Percentiles rank a stretch among this genome's conserved stretches.
Evolutionary conservation across 257 asterid species (phyloP).

Genomic region (Solanum medicagineum): DNA sequence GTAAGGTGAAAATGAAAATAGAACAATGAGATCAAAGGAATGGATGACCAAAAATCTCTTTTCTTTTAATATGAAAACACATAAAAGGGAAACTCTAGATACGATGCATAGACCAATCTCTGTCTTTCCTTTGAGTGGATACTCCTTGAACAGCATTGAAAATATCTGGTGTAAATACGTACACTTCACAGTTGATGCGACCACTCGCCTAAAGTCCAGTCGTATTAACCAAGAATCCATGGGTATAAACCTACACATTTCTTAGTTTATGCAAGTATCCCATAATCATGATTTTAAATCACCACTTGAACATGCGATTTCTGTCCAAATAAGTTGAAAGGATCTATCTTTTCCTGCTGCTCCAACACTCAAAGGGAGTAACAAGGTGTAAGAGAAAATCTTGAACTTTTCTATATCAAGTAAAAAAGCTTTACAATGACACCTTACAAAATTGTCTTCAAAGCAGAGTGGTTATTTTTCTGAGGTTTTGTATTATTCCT

Average conservation of each 20-base stretch:
- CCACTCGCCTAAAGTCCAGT: constrained; percentile 59
- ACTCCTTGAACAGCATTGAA: constrained; percentile 72
- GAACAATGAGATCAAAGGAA: not conserved
- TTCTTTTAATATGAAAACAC: not conserved
- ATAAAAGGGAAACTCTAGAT: not conserved
- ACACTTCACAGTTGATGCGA: constrained; percentile 79
- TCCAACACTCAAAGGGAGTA: too few relatives aligned
- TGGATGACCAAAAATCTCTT: not conserved
- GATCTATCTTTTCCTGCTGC: too few relatives aligned
- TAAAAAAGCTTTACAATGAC: too few relatives aligned
- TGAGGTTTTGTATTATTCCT: constrained; percentile 8
- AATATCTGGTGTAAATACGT: constrained; percentile 72
- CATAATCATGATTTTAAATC: too few relatives aligned
- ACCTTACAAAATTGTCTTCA: not conserved
- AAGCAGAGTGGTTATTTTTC: constrained; percentile 23
- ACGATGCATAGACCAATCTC: constrained; percentile 27
- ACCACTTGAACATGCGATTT: too few relatives aligned
- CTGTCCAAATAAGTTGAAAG: too few relatives aligned
- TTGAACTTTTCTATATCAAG: too few relatives aligned
- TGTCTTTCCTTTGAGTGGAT: constrained; percentile 66
- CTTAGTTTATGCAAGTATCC: not conserved
- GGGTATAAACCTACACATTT: not conserved
- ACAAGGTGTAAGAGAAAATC: too few relatives aligned
- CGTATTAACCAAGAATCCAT: not conserved
- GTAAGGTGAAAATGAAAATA: not conserved